Evolutionary conservation across 257 asterid genomes (phyloP).

Genomic region (Penstemon eatonii): DNA sequence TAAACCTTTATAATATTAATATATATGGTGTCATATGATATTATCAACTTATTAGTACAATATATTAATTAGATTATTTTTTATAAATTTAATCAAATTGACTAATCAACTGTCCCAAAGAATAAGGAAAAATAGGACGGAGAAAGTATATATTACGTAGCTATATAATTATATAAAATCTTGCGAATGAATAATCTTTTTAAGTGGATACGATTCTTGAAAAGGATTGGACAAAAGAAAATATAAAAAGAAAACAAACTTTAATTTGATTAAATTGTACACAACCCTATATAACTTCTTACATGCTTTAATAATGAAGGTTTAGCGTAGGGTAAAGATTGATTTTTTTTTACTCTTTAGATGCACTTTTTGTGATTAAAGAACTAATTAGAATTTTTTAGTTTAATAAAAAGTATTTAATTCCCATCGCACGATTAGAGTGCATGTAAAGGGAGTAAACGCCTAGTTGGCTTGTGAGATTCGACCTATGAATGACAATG

Average conservation of each 20-base stretch:
- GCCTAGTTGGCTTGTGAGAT: neutral
- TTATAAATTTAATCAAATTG: too few relatives aligned
- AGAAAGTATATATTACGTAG: neutral
- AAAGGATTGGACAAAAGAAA: neutral
- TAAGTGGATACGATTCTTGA: neutral
- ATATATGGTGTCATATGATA: too few relatives aligned
- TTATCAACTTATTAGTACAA: too few relatives aligned
- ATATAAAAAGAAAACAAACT: neutral
- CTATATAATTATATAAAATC: neutral
- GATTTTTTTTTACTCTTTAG: neutral
- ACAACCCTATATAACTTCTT: neutral
- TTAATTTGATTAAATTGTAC: neutral
- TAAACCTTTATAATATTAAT: too few relatives aligned
- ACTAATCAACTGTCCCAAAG: too few relatives aligned
- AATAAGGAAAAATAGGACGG: neutral
- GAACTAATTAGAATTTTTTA: neutral
- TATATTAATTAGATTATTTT: too few relatives aligned
- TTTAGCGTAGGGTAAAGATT: neutral
- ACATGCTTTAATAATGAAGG: neutral
- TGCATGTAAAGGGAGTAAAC: neutral
- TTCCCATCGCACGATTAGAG: neutral
- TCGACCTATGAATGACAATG: too few relatives aligned
- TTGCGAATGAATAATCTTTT: neutral
- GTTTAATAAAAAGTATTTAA: neutral
- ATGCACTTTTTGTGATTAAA: neutral